Evolutionary conservation across 202 grass and related monocot species (phyloP).

Genomic region (Setaria italica): DNA sequence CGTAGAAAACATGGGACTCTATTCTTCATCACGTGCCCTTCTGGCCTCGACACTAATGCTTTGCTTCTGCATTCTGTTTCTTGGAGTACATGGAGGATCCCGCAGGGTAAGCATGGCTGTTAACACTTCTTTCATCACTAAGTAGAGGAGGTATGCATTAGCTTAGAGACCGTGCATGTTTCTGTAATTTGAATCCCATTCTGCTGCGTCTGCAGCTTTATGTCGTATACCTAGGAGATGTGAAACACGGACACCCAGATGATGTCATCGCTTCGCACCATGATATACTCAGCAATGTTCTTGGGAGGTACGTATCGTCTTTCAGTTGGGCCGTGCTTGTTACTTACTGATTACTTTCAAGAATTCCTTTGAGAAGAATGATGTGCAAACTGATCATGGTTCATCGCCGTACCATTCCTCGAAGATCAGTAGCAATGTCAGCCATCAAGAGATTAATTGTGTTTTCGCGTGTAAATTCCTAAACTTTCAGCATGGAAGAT

Average conservation of each 20-base stretch:
- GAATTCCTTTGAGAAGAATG: background rate
- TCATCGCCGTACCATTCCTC: no score
- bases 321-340: background rate
- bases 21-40: background rate
- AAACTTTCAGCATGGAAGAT: constrained; percentile 29
- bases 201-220: background rate
- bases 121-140: background rate
- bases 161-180: background rate
- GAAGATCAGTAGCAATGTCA: no score
- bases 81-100: constrained; percentile 33
- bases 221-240: constrained; percentile 35
- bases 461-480: background rate
- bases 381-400: no score
- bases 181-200: background rate
- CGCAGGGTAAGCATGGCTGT: constrained; percentile 10
- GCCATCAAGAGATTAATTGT: background rate
- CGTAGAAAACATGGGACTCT: constrained; percentile 3
- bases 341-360: background rate
- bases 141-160: background rate
- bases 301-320: background rate
- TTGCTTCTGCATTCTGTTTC: constrained; percentile 8
- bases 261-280: constrained; percentile 39
- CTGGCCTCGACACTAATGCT: background rate
- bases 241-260: constrained; percentile 27
- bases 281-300: background rate